Evolutionary conservation across 2,329 filamentous ascomycete genomes (phyloP), one percentile per base, ranked within the genome.

Genomic region (Hirsutella minnesotensis): DNA sequence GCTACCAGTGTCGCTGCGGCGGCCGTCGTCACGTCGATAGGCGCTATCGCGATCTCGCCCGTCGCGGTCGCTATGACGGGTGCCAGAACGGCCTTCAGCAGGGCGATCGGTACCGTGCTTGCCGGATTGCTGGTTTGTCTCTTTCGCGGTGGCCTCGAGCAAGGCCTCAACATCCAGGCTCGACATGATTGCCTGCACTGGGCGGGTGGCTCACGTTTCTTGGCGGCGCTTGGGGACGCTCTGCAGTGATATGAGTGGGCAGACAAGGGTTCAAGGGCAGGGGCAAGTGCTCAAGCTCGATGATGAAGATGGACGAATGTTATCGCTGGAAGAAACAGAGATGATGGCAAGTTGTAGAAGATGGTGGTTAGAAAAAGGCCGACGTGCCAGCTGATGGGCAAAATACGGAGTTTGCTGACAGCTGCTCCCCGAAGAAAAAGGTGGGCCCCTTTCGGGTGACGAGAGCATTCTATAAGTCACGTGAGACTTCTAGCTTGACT

Each of bases 81-180:
- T 27, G 24, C 7, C 24, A 27, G 24, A 7, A 21, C 38, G 31
- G n/a, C 24, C 19, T 20, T 12, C 40, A 19, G 31, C 30, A 3
- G 16, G 15, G 19, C 38, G 38, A 18, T 38, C 16, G 49, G 77
- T 75, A 51, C 68, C 58, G 45, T 65, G 60, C 49, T 61, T 53
- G 53, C 65, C 66, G 46, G 69, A 68, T 55, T 69, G 68, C 42
- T 73, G 67, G 42, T 68, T 66, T 46, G 69, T 65, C 51, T 72
- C 70, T 59, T 79, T 81, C 41, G 85, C 86, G 49, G 85, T 86
- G 41, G 84, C 86, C 65, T 95, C 88, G 53, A 95, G 79, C 51
- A 95, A 76, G 51, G 87, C 86, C 72, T 95, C 89, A 55, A 95
- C 86, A 59, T 94, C 87, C 53, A 73, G 60, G 44, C 63, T 67